Conservation (phyloP, 192 early-diverging fungal genomes). For the Ambispora gerdemannii region DNA sequence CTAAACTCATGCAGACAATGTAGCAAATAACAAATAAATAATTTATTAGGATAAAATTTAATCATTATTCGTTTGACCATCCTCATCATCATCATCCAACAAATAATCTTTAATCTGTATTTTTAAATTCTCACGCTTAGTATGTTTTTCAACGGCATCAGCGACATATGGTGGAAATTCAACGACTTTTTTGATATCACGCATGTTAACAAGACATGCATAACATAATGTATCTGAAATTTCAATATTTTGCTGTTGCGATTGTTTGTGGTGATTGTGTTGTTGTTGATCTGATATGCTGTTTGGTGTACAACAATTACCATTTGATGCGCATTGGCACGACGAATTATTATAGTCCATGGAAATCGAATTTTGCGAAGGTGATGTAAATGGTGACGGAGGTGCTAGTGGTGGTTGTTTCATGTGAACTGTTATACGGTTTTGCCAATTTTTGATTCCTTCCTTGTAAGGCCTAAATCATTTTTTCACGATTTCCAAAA, state of each 20-base stretch:
- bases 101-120: constrained; percentile 65
- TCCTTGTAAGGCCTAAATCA: constrained; percentile 45
- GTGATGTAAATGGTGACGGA: neutral
- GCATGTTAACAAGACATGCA: constrained; percentile 50
- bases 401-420: neutral
- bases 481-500: neutral
- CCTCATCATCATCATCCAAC: constrained; percentile 55
- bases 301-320: neutral
- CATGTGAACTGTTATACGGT: constrained; percentile 44
- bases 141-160: constrained; percentile 34
- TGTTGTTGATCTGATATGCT: neutral
- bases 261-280: no score
- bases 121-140: constrained; percentile 47
- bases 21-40: no score
- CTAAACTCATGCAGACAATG: no score
- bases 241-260: constrained; percentile 14
- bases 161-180: constrained; percentile 46
- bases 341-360: neutral
- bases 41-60: no score
- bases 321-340: neutral
- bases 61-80: no score
- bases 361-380: neutral
- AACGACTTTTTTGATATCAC: constrained; percentile 39
- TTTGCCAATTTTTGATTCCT: constrained; percentile 47
- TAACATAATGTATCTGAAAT: constrained; percentile 49